These are phyloP conservation scores for Fusarium compactum DNA, from an alignment of 2,329 filamentous ascomycete genomes.

Conservation along the genomic window DNA sequence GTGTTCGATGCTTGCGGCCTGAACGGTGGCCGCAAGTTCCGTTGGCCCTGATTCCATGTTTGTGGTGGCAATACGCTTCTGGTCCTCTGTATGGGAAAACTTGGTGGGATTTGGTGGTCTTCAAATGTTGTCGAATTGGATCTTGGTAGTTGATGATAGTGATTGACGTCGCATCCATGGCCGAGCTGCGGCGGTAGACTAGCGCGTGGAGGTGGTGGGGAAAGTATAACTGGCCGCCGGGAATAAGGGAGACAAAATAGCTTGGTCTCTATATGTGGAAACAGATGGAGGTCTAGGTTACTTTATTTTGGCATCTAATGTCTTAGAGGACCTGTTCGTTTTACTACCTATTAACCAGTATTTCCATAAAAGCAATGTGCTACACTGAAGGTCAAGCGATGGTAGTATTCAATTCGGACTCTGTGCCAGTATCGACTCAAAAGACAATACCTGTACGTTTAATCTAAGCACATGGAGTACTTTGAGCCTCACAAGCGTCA, in stretches of 20 bases:
- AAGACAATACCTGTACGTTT: neutral
- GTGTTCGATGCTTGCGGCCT: slow-evolving; percentile 81
- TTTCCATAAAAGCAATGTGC: neutral
- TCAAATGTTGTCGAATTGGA: neutral
- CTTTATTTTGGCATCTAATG: neutral
- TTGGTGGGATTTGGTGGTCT: neutral
- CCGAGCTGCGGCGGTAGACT: slow-evolving; percentile 44
- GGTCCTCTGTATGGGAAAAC: no score
- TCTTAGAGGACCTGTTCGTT: neutral
- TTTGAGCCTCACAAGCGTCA: neutral
- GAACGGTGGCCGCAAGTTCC: slow-evolving; percentile 82
- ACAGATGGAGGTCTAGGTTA: no score
- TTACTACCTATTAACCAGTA: neutral
- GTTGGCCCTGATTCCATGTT: slow-evolving; percentile 68
- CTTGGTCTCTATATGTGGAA: neutral
- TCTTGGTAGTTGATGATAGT: slow-evolving; percentile 8
- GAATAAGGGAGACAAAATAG: neutral
- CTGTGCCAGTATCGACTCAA: neutral
- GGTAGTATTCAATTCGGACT: neutral
- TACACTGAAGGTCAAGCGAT: neutral
- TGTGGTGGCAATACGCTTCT: neutral
- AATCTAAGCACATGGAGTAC: neutral
- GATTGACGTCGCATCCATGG: slow-evolving; percentile 37
- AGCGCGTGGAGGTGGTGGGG: slow-evolving; percentile 9
- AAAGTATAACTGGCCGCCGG: neutral